Base-by-base conservation (phyloP, 345 rosid genomes). In the Iberis pinnata region DNA sequence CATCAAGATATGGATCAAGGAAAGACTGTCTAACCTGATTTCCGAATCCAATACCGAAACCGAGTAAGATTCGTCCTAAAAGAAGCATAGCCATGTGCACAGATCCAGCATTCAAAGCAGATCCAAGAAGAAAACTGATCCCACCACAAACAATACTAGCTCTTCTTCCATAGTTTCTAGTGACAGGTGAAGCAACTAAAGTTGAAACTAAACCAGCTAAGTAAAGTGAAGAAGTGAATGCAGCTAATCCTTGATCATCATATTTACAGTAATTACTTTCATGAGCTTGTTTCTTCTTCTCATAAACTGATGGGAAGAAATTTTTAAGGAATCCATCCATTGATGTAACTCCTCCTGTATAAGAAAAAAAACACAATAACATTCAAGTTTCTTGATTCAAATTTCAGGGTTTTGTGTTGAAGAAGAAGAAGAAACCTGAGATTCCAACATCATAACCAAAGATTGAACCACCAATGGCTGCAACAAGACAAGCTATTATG, bases 251-350 rank as follows among this genome's bases (percentile, higher is more conserved):
- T 68, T 92, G 95, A 58, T 77, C 61, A 46, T 92, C 65, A 53
- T 76, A 92, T 71, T 88, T 92, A 76, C 98, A 92, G 76, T 92
- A 92, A 71, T 92, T 83, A 76, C 66, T 92, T 71, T 92, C 95
- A 63, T 75, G 96, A 6, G 75, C 98, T 32, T 36, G 83, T 49
- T 77, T 58, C 80, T 85, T 88, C 52, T 71, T 81, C 49, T 61
- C 55, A 56, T 78, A 83, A 9, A 92, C 95, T 0, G 50, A 22
- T 9, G 58, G 82, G 80, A 92, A 88, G 53, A 92, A 92, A 46
- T 81, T 61, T 35, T 48, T 16, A 9, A 92, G 98, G 60, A 92
- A 92, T 27, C 61, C 83, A 71, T 92, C 80, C 88, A 78, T 83
- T 6, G 95, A 83, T 27, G 95, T 83, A 35, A 88, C 96, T 37